Base-by-base conservation (phyloP, 495 filamentous ascomycete genomes). In the Annulohypoxylon moriforme region DNA sequence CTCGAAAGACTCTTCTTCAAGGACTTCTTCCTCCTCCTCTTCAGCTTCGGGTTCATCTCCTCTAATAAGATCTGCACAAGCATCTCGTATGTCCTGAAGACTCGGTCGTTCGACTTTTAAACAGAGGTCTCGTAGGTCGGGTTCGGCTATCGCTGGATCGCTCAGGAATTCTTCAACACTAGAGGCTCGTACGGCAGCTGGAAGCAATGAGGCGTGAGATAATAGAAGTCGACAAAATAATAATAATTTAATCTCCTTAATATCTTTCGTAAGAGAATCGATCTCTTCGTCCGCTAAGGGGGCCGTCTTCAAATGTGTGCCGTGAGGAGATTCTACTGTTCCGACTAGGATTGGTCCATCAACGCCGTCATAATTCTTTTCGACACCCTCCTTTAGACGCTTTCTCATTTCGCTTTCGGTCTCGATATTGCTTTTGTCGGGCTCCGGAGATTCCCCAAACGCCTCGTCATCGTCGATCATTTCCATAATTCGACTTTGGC, bases 181-280 rank as follows among this genome's bases (percentile, higher is more conserved):
- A 11, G 71, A 67, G 14, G 82, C 79, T 14, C 75, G 65, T 0
- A 87, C 66, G 9, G 84, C 84, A 9, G 79, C 79, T 3, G 81
- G 83, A 8, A 88, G 72, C 11, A 86, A 73, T 9, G 81, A 75
- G 10, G 85, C 83, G n/a, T 85, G 82, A 0, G 81, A 78, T 16
- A 86, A 73, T 13, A 87, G 73, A 6, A 86, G 79, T 24, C 85
- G 81, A 57, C 85, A 86, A 60, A 87, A 84, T 6, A 88, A 72
- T 9, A 85, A 74, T 40, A 80, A 72, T 70, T 86, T 86, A 63
- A 87, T 84, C 59, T 87, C 82, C 22, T 77, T 72, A 34, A 87
- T 78, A 18, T 87, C 83, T 11, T 75, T 66, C 13, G 84, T 74
- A 2, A 85, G 71, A 18, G 66, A 47, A 25, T 81, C 77, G 33